phyloP scores from a whole-genome alignment of 1,139 yeast genomes.

The Diutina neorugosa region DNA sequence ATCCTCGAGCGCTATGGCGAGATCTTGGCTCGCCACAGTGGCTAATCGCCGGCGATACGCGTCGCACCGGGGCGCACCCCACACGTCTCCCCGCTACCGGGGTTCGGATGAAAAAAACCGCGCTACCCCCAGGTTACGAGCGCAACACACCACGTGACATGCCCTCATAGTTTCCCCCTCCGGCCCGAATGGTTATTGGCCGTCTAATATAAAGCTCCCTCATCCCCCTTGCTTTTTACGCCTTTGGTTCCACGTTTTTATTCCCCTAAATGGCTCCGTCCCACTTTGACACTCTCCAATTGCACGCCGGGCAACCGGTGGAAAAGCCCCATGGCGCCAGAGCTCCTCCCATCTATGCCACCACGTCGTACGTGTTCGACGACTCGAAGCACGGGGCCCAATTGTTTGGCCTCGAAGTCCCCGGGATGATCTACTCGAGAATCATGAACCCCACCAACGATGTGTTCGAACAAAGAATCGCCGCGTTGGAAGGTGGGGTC shows the following conservation, averaged over 20 bases:
- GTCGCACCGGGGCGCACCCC: not conserved
- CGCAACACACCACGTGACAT: not conserved
- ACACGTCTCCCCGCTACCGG: not conserved
- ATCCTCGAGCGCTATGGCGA: not conserved
- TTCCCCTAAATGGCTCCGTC: conserved; percentile 19
- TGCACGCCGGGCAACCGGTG: conserved; percentile 80
- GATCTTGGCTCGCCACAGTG: not conserved
- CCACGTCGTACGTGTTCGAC: conserved; percentile 78
- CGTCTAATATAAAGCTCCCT: not conserved
- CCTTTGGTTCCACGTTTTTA: no score
- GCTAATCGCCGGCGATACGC: not conserved
- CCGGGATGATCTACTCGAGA: conserved; percentile 81
- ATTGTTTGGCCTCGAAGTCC: conserved; percentile 70
- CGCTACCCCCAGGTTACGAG: not conserved
- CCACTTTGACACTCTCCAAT: conserved; percentile 82
- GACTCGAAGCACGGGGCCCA: conserved; percentile 89
- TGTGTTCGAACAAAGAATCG: conserved; percentile 82
- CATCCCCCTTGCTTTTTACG: no score
- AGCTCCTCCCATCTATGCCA: conserved; percentile 86
- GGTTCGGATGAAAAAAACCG: no score
- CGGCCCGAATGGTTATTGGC: not conserved
- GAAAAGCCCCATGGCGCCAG: conserved; percentile 58
- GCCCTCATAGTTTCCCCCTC: not conserved
- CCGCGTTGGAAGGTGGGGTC: conserved; percentile 86
- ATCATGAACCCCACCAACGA: conserved; percentile 88